phyloP scores from a whole-genome alignment of 306 rosid genomes.

The Castanea crenata region DNA sequence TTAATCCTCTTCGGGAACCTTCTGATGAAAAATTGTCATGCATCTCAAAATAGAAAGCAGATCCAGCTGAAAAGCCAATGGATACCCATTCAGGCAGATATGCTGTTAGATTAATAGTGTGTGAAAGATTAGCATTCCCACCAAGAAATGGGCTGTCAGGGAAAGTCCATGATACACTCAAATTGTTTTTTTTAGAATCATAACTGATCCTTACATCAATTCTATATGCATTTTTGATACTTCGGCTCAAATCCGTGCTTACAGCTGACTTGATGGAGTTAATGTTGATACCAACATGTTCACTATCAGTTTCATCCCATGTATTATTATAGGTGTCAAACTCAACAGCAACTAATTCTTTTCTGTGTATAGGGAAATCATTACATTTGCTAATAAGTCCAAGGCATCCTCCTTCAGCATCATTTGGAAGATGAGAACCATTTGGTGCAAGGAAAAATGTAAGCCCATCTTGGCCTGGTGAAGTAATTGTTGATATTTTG shows the following conservation, averaged over 20 bases:
- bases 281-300: not conserved
- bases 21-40: not conserved
- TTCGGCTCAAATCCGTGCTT: not conserved
- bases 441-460: not conserved
- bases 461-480: constrained; percentile 1
- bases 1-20: not conserved
- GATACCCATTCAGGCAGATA: not conserved
- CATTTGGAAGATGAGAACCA: not conserved
- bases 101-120: not conserved
- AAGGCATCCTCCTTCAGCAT: not conserved
- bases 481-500: not conserved
- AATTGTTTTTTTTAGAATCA: not conserved
- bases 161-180: not conserved
- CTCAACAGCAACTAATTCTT: not conserved
- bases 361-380: not conserved
- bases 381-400: not conserved
- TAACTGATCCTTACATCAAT: not conserved
- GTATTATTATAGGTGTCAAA: not conserved
- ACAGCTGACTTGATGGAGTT: not conserved
- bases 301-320: not conserved
- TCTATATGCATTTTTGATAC: not conserved
- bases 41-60: not conserved
- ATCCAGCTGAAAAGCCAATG: constrained; percentile 2
- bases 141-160: not conserved
- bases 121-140: not conserved